Conservation (phyloP, 2,329 filamentous ascomycete genomes). For the Zalaria obscura region DNA sequence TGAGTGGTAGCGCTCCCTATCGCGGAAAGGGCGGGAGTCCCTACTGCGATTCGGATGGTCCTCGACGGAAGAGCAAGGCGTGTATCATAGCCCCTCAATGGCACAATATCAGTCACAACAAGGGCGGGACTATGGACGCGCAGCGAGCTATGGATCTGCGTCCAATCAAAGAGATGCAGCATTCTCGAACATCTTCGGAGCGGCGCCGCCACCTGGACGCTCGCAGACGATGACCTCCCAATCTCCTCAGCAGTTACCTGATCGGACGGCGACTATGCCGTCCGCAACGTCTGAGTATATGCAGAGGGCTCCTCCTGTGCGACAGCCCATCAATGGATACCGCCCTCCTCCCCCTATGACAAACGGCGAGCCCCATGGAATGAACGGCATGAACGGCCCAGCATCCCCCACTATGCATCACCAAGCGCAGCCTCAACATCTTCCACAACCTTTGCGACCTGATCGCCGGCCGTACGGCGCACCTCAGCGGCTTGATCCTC, state of each 20-base stretch:
- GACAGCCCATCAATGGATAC: slow-evolving; percentile 28
- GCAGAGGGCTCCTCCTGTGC: slow-evolving; percentile 50
- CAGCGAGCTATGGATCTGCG: slow-evolving; percentile 37
- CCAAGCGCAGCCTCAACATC: slow-evolving; percentile 39
- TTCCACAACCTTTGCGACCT: slow-evolving; percentile 46
- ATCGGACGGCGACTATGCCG: slow-evolving; percentile 60
- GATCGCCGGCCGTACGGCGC: slow-evolving; percentile 58
- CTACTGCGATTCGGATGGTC: not conserved
- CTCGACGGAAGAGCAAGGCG: not conserved
- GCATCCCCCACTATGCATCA: slow-evolving; percentile 10
- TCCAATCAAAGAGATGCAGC: slow-evolving; percentile 74
- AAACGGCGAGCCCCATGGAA: slow-evolving; percentile 21
- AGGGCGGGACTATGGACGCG: slow-evolving; percentile 42
- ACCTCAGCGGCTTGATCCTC: slow-evolving; percentile 55
- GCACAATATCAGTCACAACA: slow-evolving; percentile 51
- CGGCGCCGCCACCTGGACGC: slow-evolving; percentile 69
- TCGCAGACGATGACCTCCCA: slow-evolving; percentile 92
- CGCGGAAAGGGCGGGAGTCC: not conserved
- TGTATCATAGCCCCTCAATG: slow-evolving; percentile 26
- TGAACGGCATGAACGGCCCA: slow-evolving; percentile 7
- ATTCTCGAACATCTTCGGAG: slow-evolving; percentile 91
- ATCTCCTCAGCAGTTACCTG: slow-evolving; percentile 44
- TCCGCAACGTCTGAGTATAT: slow-evolving; percentile 35
- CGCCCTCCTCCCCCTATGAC: slow-evolving; percentile 17
- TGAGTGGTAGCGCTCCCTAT: not conserved